Conservation (phyloP, 495 filamentous ascomycete species). For the Lasiosphaeris hirsuta region DNA sequence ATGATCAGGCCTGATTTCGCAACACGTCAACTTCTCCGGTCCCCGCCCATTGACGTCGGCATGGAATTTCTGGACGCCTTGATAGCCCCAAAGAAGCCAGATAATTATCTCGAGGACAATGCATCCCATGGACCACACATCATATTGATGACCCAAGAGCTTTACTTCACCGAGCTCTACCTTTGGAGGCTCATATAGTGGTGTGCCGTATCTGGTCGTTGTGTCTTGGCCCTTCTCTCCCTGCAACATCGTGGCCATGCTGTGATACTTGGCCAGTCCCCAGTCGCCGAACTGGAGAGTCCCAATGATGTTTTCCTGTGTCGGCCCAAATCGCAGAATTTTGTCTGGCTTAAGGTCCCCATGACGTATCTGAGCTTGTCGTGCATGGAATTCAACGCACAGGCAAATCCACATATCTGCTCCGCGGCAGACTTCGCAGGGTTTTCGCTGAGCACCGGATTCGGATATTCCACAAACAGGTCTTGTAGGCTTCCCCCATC, state of each 20-base stretch:
- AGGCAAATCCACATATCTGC: conserved; percentile 17
- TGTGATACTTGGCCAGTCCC: conserved; percentile 26
- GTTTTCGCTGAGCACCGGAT: neutral
- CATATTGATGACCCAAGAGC: conserved; percentile 28
- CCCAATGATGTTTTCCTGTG: conserved; percentile 12
- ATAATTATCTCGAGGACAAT: conserved; percentile 35
- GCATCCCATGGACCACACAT: conserved; percentile 42
- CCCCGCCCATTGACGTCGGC: conserved; percentile 8
- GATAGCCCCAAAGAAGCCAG: conserved; percentile 34
- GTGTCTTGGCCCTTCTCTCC: conserved; percentile 8
- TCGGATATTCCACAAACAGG: conserved; percentile 12
- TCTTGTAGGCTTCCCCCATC: conserved; percentile 23
- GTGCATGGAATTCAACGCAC: conserved; percentile 13
- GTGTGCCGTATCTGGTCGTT: conserved; percentile 13
- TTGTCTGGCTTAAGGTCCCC: conserved; percentile 26
- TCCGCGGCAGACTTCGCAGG: conserved; percentile 1
- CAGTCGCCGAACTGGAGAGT: conserved; percentile 28
- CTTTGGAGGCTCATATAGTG: conserved; percentile 29
- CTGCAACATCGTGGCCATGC: neutral
- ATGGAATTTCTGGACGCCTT: conserved; percentile 17
- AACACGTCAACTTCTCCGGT: conserved; percentile 2
- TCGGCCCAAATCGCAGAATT: conserved; percentile 16
- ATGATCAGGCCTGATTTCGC: neutral
- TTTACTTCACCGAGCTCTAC: neutral
- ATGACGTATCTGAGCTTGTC: conserved; percentile 11